Conservation (phyloP, 176 grass and related monocot genomes). For the Tuctoria greenei region DNA sequence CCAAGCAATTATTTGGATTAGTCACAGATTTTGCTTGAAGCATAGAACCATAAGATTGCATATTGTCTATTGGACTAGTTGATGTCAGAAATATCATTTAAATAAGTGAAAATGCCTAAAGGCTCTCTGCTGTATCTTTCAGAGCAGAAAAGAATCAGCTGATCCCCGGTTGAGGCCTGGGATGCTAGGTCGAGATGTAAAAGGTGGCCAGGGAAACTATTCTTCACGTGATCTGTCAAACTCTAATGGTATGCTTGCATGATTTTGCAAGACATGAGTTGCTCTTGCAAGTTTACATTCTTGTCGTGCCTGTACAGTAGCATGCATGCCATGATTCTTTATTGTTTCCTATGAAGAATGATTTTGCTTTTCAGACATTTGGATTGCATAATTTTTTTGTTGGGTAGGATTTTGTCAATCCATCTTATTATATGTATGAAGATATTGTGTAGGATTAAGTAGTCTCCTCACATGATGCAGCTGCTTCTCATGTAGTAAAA, state of each 20-base stretch:
- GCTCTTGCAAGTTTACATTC: not conserved
- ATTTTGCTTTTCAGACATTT: not conserved
- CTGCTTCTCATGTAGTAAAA: not conserved
- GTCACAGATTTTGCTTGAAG: not conserved
- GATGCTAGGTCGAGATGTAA: constrained; percentile 60
- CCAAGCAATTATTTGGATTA: not conserved
- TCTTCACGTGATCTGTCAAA: constrained; percentile 48
- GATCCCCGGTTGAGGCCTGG: constrained; percentile 56
- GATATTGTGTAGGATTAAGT: not conserved
- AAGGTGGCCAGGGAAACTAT: constrained; percentile 53
- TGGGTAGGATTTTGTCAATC: constrained; percentile 19
- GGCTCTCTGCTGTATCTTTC: constrained; percentile 7
- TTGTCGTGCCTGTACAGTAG: not conserved
- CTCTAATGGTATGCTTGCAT: constrained; percentile 50
- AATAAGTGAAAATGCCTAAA: not conserved
- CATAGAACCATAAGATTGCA: constrained; percentile 1
- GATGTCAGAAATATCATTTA: not conserved
- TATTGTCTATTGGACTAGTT: not conserved
- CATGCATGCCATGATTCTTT: too few species aligned
- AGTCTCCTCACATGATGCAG: constrained; percentile 1
- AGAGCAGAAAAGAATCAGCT: constrained; percentile 52
- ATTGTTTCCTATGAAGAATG: too few species aligned
- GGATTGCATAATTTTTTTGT: constrained; percentile 15
- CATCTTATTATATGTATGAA: constrained; percentile 12
- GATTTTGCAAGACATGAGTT: not conserved